Conservation (phyloP, 1,284 basidiomycete species). For the Neonothopanus nambi region DNA sequence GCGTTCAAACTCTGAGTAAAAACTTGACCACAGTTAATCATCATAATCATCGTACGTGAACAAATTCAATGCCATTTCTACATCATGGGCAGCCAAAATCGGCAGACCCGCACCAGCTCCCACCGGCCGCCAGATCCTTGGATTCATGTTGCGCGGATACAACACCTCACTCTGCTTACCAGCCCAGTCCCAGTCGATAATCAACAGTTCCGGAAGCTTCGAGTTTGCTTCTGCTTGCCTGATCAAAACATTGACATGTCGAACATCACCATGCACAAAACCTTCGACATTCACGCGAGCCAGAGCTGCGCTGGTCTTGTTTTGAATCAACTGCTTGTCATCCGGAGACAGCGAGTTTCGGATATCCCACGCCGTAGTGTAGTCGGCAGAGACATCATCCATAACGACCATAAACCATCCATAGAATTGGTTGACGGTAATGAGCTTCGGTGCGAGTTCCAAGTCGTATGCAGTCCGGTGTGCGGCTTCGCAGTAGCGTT, state of each 20-base stretch:
- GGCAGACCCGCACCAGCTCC: neutral
- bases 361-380: neutral
- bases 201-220: neutral
- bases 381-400: constrained; percentile 15
- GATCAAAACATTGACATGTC: constrained; percentile 4
- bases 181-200: constrained; percentile 12
- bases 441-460: constrained; percentile 16
- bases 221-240: neutral
- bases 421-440: constrained; percentile 10
- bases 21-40: too few relatives aligned
- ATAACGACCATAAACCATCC: constrained; percentile 19
- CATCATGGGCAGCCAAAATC: neutral
- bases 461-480: constrained; percentile 11
- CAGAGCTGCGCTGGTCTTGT: too few relatives aligned
- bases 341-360: too few relatives aligned
- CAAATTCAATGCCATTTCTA: neutral
- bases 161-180: neutral
- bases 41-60: too few relatives aligned
- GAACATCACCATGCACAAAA: neutral
- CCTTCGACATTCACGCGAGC: neutral
- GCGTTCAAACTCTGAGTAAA: too few relatives aligned
- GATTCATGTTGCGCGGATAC: constrained; percentile 5
- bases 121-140: neutral
- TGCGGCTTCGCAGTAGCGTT: constrained; percentile 14
- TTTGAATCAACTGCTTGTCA: too few relatives aligned